phyloP scores from a whole-genome alignment of 1,284 basidiomycete species.

The Irpex sp. region DNA sequence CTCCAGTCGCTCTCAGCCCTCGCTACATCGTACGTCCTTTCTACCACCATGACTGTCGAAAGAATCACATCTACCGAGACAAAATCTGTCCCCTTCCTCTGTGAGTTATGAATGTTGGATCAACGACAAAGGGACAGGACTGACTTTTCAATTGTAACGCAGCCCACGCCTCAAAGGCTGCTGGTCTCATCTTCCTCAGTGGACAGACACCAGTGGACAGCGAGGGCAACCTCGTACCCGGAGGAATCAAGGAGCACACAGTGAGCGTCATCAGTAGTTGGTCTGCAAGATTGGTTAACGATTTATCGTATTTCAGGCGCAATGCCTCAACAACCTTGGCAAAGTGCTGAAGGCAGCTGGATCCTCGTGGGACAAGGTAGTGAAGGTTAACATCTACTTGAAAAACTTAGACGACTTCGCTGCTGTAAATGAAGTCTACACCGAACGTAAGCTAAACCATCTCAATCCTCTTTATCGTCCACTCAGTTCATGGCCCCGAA shows the following conservation, averaged over 20 bases:
- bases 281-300: background rate
- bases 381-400: conserved; percentile 58
- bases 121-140: background rate
- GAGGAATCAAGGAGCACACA: conserved; percentile 55
- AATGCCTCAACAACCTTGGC: conserved; percentile 51
- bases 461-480: no score
- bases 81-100: conserved; percentile 41
- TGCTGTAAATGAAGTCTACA: conserved; percentile 56
- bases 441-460: conserved; percentile 32
- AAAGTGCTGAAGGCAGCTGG: conserved; percentile 49
- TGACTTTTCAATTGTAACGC: conserved; percentile 7
- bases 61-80: conserved; percentile 48
- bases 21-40: background rate
- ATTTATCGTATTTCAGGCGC: conserved; percentile 33
- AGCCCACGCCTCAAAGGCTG: conserved; percentile 56
- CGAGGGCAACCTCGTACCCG: conserved; percentile 43
- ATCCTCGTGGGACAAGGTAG: conserved; percentile 56
- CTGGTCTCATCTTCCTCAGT: conserved; percentile 55
- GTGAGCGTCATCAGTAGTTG: conserved; percentile 25
- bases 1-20: background rate
- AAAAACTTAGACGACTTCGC: conserved; percentile 55
- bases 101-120: conserved; percentile 27
- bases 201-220: conserved; percentile 52
- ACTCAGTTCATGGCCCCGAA: background rate
- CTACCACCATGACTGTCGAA: conserved; percentile 38